These are phyloP conservation scores for Sporothrix inflata DNA, from an alignment of 2,329 filamentous ascomycete species.

Conservation along the genomic window DNA sequence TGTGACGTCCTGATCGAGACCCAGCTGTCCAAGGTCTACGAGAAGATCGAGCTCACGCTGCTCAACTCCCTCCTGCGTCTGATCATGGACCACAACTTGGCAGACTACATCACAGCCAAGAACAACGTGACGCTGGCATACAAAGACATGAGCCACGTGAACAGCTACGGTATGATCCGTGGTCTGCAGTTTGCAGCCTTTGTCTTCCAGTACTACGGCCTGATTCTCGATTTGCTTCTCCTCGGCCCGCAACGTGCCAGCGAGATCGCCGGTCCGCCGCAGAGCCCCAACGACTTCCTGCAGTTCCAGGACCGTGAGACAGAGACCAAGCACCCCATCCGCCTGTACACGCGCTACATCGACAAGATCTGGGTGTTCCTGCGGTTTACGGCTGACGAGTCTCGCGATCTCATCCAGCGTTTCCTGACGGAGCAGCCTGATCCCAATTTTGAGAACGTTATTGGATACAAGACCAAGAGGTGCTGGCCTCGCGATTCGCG, in stretches of 20 bases:
- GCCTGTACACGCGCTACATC: conserved; percentile 96
- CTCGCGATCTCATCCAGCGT: conserved; percentile 91
- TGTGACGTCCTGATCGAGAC: conserved; percentile 99
- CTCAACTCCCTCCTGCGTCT: conserved; percentile 89
- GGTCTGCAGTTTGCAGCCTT: conserved; percentile 98
- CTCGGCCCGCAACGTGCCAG: conserved; percentile 95
- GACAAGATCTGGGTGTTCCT: conserved; percentile 99
- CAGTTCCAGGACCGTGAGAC: conserved; percentile 94
- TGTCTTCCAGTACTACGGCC: conserved; percentile 97
- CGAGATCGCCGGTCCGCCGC: conserved; percentile 92
- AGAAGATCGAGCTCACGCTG: conserved; percentile 96
- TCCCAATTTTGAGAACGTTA: conserved; percentile 98
- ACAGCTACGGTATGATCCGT: conserved; percentile 97
- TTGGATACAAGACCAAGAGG: conserved; percentile 99
- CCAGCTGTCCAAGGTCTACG: conserved; percentile 97
- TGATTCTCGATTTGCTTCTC: conserved; percentile 90
- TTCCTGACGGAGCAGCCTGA: conserved; percentile 98
- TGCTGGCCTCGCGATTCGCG: conserved; percentile 98
- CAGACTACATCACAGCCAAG: conserved; percentile 98
- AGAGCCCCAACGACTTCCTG: conserved; percentile 94
- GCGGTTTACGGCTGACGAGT: conserved; percentile 90
- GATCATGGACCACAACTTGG: conserved; percentile 99
- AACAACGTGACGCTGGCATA: conserved; percentile 99
- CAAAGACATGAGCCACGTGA: conserved; percentile 99
- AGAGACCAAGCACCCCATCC: conserved; percentile 90